Evolutionary conservation across 1,284 basidiomycete species (phyloP).

Genomic region (Pulchroboletus neoregius): DNA sequence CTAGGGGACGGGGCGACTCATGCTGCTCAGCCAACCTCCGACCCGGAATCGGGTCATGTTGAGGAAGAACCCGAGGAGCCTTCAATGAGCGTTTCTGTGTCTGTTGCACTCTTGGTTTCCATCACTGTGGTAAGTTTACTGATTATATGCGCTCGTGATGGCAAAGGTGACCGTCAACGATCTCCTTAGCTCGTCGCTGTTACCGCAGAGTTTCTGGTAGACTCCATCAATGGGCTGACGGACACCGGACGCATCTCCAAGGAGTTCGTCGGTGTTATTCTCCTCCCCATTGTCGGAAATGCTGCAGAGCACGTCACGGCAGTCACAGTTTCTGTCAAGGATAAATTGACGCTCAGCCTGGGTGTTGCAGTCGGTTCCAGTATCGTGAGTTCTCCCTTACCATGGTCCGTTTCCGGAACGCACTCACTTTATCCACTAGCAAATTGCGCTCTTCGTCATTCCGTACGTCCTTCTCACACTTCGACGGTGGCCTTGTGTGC

Average conservation of each 20-base stretch:
- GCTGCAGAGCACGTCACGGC: constrained; percentile 76
- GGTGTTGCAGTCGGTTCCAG: constrained; percentile 87
- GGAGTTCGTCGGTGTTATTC: constrained; percentile 81
- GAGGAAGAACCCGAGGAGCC: constrained; percentile 54
- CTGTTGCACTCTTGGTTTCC: constrained; percentile 49
- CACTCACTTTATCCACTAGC: constrained; percentile 42
- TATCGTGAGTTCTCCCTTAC: constrained; percentile 53
- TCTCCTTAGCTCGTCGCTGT: constrained; percentile 53
- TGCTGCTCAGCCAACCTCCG: not conserved
- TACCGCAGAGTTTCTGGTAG: constrained; percentile 81
- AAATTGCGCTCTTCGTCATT: constrained; percentile 87
- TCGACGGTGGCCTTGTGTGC: constrained; percentile 42
- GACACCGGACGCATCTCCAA: constrained; percentile 51
- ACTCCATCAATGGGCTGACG: constrained; percentile 70
- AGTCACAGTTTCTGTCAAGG: constrained; percentile 78
- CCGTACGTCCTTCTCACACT: constrained; percentile 46
- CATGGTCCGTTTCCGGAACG: not conserved
- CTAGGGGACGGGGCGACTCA: not conserved
- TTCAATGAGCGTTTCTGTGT: constrained; percentile 50
- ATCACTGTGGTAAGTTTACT: constrained; percentile 58
- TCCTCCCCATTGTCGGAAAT: constrained; percentile 83
- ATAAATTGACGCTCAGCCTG: constrained; percentile 69
- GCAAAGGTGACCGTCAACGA: not conserved
- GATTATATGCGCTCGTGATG: not conserved
- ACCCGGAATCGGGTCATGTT: constrained; percentile 14